These are phyloP conservation scores for Colletotrichum trifolii DNA, from an alignment of 2,329 filamentous ascomycete genomes.

Conservation along the genomic window DNA sequence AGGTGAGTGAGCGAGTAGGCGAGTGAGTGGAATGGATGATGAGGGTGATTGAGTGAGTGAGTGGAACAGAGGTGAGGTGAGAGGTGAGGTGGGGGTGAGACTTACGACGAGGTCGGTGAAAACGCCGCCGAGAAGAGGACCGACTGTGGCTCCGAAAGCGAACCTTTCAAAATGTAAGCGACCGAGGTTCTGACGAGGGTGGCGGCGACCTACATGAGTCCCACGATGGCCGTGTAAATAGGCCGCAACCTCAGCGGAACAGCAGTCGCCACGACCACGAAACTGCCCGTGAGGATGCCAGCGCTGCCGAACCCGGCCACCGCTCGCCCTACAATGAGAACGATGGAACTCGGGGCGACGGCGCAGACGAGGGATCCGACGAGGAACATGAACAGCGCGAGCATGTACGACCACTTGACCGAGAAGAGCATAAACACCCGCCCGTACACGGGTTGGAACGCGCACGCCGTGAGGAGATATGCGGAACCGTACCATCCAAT, in stretches of 20 bases:
- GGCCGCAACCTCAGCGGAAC: conserved; percentile 45
- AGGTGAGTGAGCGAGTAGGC: too few relatives aligned
- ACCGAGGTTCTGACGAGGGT: not conserved
- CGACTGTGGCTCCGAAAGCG: conserved; percentile 47
- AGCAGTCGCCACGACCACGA: conserved; percentile 46
- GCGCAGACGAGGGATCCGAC: conserved; percentile 29
- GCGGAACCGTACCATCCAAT: conserved; percentile 62
- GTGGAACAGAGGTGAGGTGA: too few relatives aligned
- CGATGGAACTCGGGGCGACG: conserved; percentile 21
- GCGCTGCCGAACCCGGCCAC: conserved; percentile 34
- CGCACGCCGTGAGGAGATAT: conserved; percentile 47
- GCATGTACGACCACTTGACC: conserved; percentile 44
- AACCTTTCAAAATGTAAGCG: conserved; percentile 40
- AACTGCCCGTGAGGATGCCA: conserved; percentile 48
- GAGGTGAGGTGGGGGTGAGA: not conserved
- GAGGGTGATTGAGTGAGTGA: too few relatives aligned
- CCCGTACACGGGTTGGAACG: conserved; percentile 40
- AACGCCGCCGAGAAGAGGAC: conserved; percentile 49
- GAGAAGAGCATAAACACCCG: conserved; percentile 52
- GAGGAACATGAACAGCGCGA: conserved; percentile 30
- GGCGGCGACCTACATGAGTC: conserved; percentile 43
- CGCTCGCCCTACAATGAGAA: conserved; percentile 30
- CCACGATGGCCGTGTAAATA: conserved; percentile 47
- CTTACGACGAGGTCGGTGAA: conserved; percentile 50
- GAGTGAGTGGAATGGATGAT: too few relatives aligned